Percentiles rank a stretch among this genome's conserved stretches.
Conservation (phyloP, 805 yeast genomes). For the Tetrapisispora iriomotensis region DNA sequence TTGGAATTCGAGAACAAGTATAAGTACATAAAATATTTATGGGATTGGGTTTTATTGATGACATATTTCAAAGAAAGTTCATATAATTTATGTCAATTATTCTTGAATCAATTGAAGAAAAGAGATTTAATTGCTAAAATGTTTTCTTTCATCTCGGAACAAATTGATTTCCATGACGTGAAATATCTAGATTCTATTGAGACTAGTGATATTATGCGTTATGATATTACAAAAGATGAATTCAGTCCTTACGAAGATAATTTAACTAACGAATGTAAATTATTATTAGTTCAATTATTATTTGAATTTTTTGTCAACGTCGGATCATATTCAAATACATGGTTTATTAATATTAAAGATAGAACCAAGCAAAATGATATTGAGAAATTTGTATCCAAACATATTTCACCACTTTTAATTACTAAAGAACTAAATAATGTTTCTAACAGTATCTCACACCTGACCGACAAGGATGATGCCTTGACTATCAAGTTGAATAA, state of each 20-base stretch:
- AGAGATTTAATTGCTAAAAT: conserved; percentile 39
- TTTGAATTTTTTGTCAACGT: conserved; percentile 22
- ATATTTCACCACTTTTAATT: conserved; percentile 57
- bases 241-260: conserved; percentile 21
- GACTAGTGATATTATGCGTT: conserved; percentile 16
- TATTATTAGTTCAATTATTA: conserved; percentile 19
- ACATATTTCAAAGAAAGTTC: conserved; percentile 56
- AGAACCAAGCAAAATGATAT: conserved; percentile 49
- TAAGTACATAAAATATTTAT: conserved; percentile 38
- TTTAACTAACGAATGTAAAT: conserved; percentile 22
- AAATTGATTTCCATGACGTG: conserved; percentile 34
- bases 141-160: conserved; percentile 44
- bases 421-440: conserved; percentile 46
- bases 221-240: conserved; percentile 10
- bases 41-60: conserved; percentile 61
- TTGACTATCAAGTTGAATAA: conserved; percentile 51
- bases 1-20: conserved; percentile 32
- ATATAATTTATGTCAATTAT: conserved; percentile 49
- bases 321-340: conserved; percentile 31
- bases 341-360: conserved; percentile 67
- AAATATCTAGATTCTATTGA: conserved; percentile 20
- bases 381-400: conserved; percentile 51
- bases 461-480: conserved; percentile 31
- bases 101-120: conserved; percentile 47
- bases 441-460: conserved; percentile 31